These are phyloP conservation scores for Albophoma yamanashiensis DNA, from an alignment of 2,329 filamentous ascomycete species.

Conservation along the genomic window DNA sequence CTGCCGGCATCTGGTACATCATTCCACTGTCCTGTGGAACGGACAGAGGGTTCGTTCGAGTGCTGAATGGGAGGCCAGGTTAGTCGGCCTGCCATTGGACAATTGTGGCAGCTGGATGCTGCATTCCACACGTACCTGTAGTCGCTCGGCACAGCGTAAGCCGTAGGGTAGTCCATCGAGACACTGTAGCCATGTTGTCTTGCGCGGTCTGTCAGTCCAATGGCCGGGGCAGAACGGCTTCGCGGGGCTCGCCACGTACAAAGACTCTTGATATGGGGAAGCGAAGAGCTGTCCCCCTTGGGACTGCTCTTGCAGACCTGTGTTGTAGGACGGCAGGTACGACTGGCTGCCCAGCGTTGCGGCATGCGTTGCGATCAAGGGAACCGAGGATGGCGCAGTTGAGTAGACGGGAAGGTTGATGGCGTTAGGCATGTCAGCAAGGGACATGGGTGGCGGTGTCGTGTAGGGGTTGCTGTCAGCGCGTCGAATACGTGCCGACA, in stretches of 20 bases:
- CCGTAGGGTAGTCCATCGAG: conserved; percentile 31
- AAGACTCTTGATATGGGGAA: conserved; percentile 21
- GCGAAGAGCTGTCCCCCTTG: conserved; percentile 21
- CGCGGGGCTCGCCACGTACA: conserved; percentile 18
- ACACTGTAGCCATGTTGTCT: conserved; percentile 28
- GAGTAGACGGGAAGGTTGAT: conserved; percentile 40
- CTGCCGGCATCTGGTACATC: conserved; percentile 31
- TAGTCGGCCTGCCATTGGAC: conserved; percentile 3
- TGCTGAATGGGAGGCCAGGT: conserved; percentile 15
- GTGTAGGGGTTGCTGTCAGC: conserved; percentile 35
- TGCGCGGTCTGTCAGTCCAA: conserved; percentile 11
- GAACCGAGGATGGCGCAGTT: conserved; percentile 37
- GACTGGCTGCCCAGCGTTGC: conserved; percentile 28
- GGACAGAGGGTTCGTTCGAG: conserved; percentile 26
- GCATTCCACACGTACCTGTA: conserved; percentile 25
- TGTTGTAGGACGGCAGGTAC: conserved; percentile 40
- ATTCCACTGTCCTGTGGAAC: conserved; percentile 26
- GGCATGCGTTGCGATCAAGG: conserved; percentile 38
- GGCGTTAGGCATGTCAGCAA: conserved; percentile 28
- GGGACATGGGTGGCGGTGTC: conserved; percentile 23
- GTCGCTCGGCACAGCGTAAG: conserved; percentile 20
- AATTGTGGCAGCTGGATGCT: not conserved
- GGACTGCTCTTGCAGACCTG: conserved; percentile 33
- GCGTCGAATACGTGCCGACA: conserved; percentile 38
- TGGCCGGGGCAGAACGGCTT: not conserved